These are phyloP conservation scores for Neurospora sp. DNA, from an alignment of 495 filamentous ascomycete genomes.

Conservation along the genomic window DNA sequence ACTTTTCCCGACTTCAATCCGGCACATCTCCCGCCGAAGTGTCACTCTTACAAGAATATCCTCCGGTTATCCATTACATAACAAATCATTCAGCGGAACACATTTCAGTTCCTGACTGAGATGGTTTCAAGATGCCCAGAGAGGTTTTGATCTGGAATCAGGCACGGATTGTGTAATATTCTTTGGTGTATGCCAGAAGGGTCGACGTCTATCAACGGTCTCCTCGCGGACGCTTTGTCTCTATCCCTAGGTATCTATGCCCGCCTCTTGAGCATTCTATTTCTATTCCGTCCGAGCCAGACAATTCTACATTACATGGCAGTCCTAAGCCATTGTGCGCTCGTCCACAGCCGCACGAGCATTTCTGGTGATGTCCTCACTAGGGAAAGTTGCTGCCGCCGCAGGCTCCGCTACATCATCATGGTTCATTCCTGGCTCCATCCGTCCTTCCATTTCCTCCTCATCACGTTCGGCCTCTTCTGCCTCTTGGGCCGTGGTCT, in stretches of 20 bases:
- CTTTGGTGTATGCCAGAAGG: not conserved
- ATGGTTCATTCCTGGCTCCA: slow-evolving; percentile 21
- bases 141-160: not conserved
- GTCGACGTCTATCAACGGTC: not conserved
- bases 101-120: not conserved
- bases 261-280: not conserved
- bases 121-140: not conserved
- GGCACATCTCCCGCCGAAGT: not conserved
- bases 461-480: slow-evolving; percentile 22
- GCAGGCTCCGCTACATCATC: not conserved
- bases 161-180: not conserved
- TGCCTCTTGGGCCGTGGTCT: slow-evolving; percentile 3
- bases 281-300: not conserved
- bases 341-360: not conserved
- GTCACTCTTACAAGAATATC: not conserved
- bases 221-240: not conserved
- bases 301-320: not conserved
- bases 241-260: not conserved
- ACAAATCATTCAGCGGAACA: not conserved
- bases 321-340: not conserved
- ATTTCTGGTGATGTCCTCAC: not conserved
- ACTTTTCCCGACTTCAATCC: not conserved
- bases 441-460: slow-evolving; percentile 29
- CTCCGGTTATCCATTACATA: not conserved
- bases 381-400: not conserved